Conservation (phyloP, 1,139 yeast species). For the Chernovozyma sophiae-reginae region DNA sequence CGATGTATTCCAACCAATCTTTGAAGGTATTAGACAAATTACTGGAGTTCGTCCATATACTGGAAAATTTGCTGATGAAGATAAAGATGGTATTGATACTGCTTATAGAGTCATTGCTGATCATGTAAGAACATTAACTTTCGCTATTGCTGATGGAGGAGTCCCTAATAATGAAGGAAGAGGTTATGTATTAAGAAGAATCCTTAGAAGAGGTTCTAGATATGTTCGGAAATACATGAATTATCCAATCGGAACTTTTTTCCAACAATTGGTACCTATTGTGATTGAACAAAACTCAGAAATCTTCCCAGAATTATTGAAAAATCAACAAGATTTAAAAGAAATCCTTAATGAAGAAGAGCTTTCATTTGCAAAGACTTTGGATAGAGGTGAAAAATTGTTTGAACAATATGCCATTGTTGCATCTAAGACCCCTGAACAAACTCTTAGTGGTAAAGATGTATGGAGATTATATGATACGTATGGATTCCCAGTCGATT, state of each 20-base stretch:
- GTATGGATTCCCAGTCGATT: constrained; percentile 98
- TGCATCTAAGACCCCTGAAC: constrained; percentile 72
- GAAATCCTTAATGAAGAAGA: constrained; percentile 96
- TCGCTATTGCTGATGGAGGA: constrained; percentile 97
- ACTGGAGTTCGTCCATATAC: constrained; percentile 88
- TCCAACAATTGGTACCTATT: constrained; percentile 85
- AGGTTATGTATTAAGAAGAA: constrained; percentile 95
- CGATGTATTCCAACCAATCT: constrained; percentile 89
- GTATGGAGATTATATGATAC: constrained; percentile 99
- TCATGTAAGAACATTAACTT: constrained; percentile 93
- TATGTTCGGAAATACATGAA: constrained; percentile 94
- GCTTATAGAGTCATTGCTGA: constrained; percentile 98
- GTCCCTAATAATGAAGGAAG: constrained; percentile 99
- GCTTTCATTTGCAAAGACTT: constrained; percentile 86
- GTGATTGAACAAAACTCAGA: constrained; percentile 83
- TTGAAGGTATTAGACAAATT: constrained; percentile 79
- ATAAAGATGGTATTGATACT: constrained; percentile 90
- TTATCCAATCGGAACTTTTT: constrained; percentile 91
- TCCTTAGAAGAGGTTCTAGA: constrained; percentile 95
- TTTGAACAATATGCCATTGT: constrained; percentile 88
- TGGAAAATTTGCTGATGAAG: constrained; percentile 92
- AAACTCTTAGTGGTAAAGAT: constrained; percentile 82
- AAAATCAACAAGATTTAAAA: constrained; percentile 68
- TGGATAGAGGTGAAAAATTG: constrained; percentile 96
- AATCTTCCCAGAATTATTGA: constrained; percentile 84